phyloP scores from a whole-genome alignment of 768 basidiomycete species.

The Rhizopogon salebrosus region DNA sequence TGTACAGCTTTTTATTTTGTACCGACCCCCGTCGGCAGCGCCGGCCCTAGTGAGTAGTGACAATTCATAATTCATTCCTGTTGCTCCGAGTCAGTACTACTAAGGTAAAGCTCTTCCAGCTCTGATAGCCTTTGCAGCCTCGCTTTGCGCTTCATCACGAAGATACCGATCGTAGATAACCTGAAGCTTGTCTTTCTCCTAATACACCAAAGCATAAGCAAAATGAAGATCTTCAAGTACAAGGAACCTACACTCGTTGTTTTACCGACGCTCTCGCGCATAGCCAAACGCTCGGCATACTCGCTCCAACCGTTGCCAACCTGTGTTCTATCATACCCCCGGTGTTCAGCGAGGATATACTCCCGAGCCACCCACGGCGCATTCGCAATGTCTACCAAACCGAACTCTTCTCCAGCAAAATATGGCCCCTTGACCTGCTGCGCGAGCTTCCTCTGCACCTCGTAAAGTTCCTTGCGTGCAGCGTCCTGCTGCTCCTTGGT shows the following conservation, averaged over 20 bases:
- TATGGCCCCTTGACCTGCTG: conserved; percentile 43
- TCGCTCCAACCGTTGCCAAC: conserved; percentile 40
- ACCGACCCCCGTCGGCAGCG: too few species aligned
- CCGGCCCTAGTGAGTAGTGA: too few species aligned
- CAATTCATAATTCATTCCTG: too few species aligned
- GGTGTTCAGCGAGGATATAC: conserved; percentile 42
- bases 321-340: conserved; percentile 39
- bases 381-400: conserved; percentile 47
- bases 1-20: too few species aligned
- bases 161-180: conserved; percentile 52
- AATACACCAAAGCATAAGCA: not conserved
- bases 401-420: conserved; percentile 51
- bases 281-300: conserved; percentile 38
- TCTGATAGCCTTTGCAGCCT: conserved; percentile 46
- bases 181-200: conserved; percentile 39
- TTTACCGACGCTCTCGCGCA: conserved; percentile 40
- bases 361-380: conserved; percentile 54
- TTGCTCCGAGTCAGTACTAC: too few species aligned
- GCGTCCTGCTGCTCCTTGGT: conserved; percentile 31
- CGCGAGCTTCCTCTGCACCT: conserved; percentile 30
- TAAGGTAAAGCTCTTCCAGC: conserved; percentile 37
- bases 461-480: conserved; percentile 33
- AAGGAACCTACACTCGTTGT: conserved; percentile 35
- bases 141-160: conserved; percentile 50
- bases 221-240: not conserved